These are phyloP conservation scores for Stachybotrys elegans DNA, from an alignment of 2,329 filamentous ascomycete species.

Conservation along the genomic window DNA sequence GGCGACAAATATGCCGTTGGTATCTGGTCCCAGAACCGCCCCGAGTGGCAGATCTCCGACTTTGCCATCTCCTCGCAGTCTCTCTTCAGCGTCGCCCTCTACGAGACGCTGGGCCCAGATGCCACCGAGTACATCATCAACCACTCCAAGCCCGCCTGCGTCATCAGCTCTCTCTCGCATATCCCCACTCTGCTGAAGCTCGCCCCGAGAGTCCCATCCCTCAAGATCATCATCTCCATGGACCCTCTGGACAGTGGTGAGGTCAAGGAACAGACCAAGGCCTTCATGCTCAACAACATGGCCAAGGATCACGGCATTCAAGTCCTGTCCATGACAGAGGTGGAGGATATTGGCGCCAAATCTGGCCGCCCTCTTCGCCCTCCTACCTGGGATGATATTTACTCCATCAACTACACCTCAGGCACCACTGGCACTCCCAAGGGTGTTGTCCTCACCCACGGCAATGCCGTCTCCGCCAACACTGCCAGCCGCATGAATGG, in stretches of 20 bases:
- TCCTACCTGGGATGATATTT: slow-evolving; percentile 67
- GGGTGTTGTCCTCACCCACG: slow-evolving; percentile 78
- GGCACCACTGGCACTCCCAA: slow-evolving; percentile 81
- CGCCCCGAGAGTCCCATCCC: slow-evolving; percentile 64
- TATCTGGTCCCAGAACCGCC: slow-evolving; percentile 81
- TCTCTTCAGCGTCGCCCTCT: slow-evolving; percentile 86
- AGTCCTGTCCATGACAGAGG: slow-evolving; percentile 73
- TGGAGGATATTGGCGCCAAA: slow-evolving; percentile 73
- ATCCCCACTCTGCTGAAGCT: slow-evolving; percentile 78
- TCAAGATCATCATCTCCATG: slow-evolving; percentile 85
- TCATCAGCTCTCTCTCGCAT: slow-evolving; percentile 76
- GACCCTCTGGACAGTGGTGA: slow-evolving; percentile 81
- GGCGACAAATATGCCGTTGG: slow-evolving; percentile 65
- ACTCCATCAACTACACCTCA: slow-evolving; percentile 90
- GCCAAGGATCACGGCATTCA: slow-evolving; percentile 69
- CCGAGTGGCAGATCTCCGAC: slow-evolving; percentile 88
- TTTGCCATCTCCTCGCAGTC: slow-evolving; percentile 82
- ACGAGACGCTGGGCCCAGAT: slow-evolving; percentile 90
- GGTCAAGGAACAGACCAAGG: slow-evolving; percentile 70
- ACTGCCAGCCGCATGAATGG: slow-evolving; percentile 53
- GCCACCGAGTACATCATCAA: slow-evolving; percentile 95
- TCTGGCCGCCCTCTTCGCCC: slow-evolving; percentile 66
- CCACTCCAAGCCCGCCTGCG: slow-evolving; percentile 70
- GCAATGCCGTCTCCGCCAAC: slow-evolving; percentile 71
- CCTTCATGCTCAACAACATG: slow-evolving; percentile 68